Base-by-base conservation (phyloP, 768 basidiomycete genomes). In the Fomitopsis serialis region DNA sequence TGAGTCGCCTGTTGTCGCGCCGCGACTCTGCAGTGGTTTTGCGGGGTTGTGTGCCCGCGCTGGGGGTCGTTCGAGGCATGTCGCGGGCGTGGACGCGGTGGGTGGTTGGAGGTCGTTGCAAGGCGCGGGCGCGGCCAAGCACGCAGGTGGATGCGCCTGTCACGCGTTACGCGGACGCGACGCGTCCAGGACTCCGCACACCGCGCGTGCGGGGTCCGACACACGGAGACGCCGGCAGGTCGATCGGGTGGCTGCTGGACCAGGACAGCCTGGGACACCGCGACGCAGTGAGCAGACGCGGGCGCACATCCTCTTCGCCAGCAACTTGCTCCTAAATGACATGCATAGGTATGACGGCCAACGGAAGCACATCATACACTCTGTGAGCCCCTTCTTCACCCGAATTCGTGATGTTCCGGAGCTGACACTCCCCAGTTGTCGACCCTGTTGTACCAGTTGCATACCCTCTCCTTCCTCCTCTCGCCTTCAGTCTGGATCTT, bases 381-480 rank as follows among this genome's bases (percentile, higher is more conserved):
- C 64, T 21, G 66, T 67, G 48, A 42, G 64, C 56, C 25, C 42
- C 23, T 40, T 34, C 24, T 21, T 34, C 22, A 37, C 23, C 24
- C n/a, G 12, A n/a, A 23, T 53, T 15, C 12, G 19, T n/a, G 12
- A 23, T 36, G 19, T 42, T 49, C 29, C 24, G 47, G 48, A 11
- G 23, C 47, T 45, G 45, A 17, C 42, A 34, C 22, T 19, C 8
- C 45, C 10, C 62, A 90, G 89, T 77, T 90, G 66, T 84, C 90
- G 67, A 69, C 76, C 54, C 70, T 89, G 29, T 73, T 87, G 55
- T 85, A 85, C 70, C 85, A 89, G 64, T 71, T 92, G 57, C 81
- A 87, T 67, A 77, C 81, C 48, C 66, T 90, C 53, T 90, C 88
- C 42, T 91, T 88, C 76, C 80, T 91, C 69, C 74, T 87, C 29